Base-by-base conservation (phyloP, 2,329 filamentous ascomycete species). In the Coniochaeta prunicola region DNA sequence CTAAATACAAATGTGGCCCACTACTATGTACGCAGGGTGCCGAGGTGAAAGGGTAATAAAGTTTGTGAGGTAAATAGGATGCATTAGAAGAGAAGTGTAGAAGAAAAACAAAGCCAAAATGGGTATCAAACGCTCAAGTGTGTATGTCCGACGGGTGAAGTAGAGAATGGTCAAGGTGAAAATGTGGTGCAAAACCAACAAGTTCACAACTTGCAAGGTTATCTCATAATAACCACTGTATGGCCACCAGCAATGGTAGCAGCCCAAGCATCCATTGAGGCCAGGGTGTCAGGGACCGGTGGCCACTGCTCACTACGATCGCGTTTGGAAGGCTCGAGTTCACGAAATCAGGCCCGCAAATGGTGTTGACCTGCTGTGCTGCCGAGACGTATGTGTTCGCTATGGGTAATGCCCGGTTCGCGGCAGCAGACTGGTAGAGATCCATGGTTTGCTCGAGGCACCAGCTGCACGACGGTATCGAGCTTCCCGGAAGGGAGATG, bases 371-470 rank as follows among this genome's bases (percentile, higher is more conserved):
- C 66, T 88, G 83, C 62, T 81, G 74, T 0, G 93, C 92, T 0
- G 92, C 91, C 10, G 75, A 67, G 6, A 80, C 73, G 70, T 97
- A 97, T 0, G 86, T 89, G 17, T 77, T 71, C 28, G 83, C 82
- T 53, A 97, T 80, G 8, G 85, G 82, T 64, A 89, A 85, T 3
- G 77, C 81, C 36, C 83, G 77, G 65, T 92, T 84, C 15, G 81
- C 78, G 0, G 90, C 85, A 31, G 87, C 88, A 0, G 82, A 74
- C 57, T 89, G 85, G 72, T 89, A 97, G 19, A 96, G 82, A 28
- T 80, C 80, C 91, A 97, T 96, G 4, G 90, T 93, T 61, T 90
- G 79, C 67, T 87, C 80, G 48, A 94, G 78, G 71, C 94, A 97
- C 42, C 76, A 75, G 65, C 83, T 87, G 76, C 94, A 99, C 1